A percentile compares a stretch with the other conserved stretches of the same genome.
phyloP scores from a whole-genome alignment of 305 asterid species.

The Fraxinus platypoda region DNA sequence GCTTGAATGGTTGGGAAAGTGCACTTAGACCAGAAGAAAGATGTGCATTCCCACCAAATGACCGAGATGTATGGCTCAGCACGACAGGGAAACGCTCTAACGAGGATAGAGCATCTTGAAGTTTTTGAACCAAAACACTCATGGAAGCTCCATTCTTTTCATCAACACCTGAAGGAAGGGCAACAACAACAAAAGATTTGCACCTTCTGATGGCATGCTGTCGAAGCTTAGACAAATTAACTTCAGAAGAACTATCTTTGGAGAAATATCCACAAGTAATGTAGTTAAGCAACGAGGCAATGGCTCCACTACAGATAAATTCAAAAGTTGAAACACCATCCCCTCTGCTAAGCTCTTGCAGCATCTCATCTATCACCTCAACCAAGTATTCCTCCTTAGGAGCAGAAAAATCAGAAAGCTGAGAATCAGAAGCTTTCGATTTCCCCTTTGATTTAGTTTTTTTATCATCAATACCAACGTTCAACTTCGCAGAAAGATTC shows the following conservation, averaged over 20 bases:
- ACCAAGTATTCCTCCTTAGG: conserved; percentile 66
- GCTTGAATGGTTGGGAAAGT: conserved; percentile 84
- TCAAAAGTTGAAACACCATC: conserved; percentile 98
- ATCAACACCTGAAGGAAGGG: conserved; percentile 60
- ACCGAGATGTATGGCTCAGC: conserved; percentile 77
- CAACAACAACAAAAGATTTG: conserved; percentile 68
- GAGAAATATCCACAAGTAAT: conserved; percentile 84
- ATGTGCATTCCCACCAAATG: conserved; percentile 75
- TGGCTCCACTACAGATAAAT: conserved; percentile 94
- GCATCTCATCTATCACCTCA: conserved; percentile 69
- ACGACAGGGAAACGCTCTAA: conserved; percentile 94
- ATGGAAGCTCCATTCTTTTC: conserved; percentile 58
- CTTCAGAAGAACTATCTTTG: conserved; percentile 73
- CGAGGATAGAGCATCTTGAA: conserved; percentile 89
- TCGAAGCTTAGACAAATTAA: conserved; percentile 66
- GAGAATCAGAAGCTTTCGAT: conserved; percentile 62
- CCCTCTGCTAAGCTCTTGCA: conserved; percentile 83
- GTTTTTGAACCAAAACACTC: conserved; percentile 80
- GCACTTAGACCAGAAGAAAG: conserved; percentile 94
- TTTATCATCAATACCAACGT: conserved; percentile 54
- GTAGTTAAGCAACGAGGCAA: conserved; percentile 77
- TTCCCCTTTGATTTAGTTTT: conserved; percentile 77
- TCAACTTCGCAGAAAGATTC: conserved; percentile 78
- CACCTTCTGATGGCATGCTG: conserved; percentile 87
- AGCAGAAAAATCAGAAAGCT: conserved; percentile 48